Conservation (phyloP, 768 basidiomycete species). For the Lactarius deliciosus region DNA sequence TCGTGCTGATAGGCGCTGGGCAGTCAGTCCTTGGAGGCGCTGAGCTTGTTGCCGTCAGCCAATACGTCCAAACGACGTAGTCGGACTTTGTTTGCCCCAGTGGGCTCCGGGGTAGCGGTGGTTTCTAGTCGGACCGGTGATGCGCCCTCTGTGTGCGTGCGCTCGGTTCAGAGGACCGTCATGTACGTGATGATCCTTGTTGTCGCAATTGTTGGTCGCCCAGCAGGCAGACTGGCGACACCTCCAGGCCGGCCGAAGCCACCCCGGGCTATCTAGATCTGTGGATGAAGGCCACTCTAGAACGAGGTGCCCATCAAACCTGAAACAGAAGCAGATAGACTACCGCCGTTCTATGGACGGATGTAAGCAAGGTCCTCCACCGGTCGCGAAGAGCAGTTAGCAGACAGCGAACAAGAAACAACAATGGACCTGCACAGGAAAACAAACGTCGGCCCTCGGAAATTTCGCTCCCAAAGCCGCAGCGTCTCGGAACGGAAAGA, state of each 20-base stretch:
- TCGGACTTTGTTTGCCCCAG: constrained; percentile 14
- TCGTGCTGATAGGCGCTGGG: background rate
- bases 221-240: background rate
- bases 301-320: background rate
- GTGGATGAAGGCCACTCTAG: background rate
- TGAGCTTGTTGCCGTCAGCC: background rate
- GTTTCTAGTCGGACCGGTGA: constrained; percentile 11
- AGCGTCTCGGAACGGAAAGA: constrained; percentile 6
- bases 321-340: background rate
- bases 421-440: background rate
- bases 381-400: background rate
- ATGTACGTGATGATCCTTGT: background rate
- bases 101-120: constrained; percentile 1
- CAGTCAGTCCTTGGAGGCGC: background rate
- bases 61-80: background rate
- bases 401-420: background rate
- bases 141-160: background rate
- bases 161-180: constrained; percentile 14
- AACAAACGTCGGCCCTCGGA: background rate
- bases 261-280: background rate
- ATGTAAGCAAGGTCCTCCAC: background rate
- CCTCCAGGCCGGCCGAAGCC: constrained; percentile 2
- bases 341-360: background rate
- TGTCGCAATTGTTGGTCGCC: background rate
- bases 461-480: background rate